phyloP scores from a whole-genome alignment of 805 yeast genomes.

The Gaillardinia entomophila region DNA sequence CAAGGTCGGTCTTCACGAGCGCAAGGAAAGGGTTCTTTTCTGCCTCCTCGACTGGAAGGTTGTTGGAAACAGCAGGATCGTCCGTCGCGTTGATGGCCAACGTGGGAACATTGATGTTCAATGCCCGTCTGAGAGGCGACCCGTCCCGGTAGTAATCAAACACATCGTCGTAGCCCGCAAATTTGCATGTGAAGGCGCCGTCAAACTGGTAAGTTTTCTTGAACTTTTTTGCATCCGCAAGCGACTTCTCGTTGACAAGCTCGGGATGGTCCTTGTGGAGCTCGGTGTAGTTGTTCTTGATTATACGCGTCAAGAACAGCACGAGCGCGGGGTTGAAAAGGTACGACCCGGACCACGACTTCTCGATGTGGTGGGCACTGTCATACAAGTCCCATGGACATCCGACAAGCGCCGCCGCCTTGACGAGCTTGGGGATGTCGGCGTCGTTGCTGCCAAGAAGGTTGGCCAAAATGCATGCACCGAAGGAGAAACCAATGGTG shows the following conservation, averaged over 20 bases:
- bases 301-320: constrained; percentile 23
- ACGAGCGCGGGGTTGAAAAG: constrained; percentile 29
- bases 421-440: constrained; percentile 23
- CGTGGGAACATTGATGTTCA: constrained; percentile 55
- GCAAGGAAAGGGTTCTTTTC: constrained; percentile 53
- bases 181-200: constrained; percentile 53
- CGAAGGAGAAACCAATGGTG: constrained; percentile 76
- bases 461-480: constrained; percentile 67
- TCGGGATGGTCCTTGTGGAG: constrained; percentile 21
- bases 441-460: constrained; percentile 59
- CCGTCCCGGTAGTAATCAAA: constrained; percentile 61
- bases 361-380: constrained; percentile 40
- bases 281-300: constrained; percentile 30
- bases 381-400: constrained; percentile 73
- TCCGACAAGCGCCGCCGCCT: constrained; percentile 50
- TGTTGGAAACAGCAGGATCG: constrained; percentile 65
- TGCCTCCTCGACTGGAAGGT: constrained; percentile 49
- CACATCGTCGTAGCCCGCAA: constrained; percentile 61
- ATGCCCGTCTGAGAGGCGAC: constrained; percentile 49
- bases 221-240: constrained; percentile 10
- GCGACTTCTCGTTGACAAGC: constrained; percentile 17
- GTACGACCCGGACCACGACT: constrained; percentile 27
- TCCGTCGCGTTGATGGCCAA: constrained; percentile 61
- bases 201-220: constrained; percentile 55
- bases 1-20: constrained; percentile 55